Evolutionary conservation across 768 basidiomycete species (phyloP).

Genomic region (Mrakia blollopis): DNA sequence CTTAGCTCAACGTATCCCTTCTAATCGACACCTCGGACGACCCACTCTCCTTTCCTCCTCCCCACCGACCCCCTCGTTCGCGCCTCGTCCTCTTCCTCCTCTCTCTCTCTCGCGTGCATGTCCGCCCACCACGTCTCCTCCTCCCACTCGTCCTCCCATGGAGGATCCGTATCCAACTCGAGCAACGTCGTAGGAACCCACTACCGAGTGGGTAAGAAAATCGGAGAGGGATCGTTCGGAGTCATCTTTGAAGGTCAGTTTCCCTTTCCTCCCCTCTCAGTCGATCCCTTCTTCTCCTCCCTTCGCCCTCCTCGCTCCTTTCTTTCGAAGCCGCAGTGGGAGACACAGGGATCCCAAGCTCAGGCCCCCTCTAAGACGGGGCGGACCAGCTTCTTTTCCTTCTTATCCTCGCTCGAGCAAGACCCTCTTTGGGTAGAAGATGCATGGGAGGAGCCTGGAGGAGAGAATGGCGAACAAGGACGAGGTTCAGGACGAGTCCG

Average conservation of each 20-base stretch:
- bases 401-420: neutral
- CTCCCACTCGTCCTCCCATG: slow-evolving; percentile 22
- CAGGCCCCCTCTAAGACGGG: neutral
- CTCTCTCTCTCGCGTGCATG: slow-evolving; percentile 8
- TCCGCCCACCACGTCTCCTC: slow-evolving; percentile 22
- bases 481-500: neutral
- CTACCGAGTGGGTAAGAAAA: slow-evolving; percentile 97
- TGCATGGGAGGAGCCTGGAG: neutral
- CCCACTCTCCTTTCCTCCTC: neutral
- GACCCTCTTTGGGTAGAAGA: too few species aligned
- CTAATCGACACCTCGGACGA: neutral
- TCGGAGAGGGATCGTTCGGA: slow-evolving; percentile 97
- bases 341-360: too few species aligned
- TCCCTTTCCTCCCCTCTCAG: too few species aligned
- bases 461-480: neutral
- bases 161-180: slow-evolving; percentile 35
- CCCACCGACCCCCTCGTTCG: neutral
- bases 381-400: too few species aligned
- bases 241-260: slow-evolving; percentile 90
- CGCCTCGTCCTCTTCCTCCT: neutral
- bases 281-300: neutral
- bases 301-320: neutral
- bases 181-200: slow-evolving; percentile 78
- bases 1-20: neutral
- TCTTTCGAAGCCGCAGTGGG: too few species aligned